phyloP scores from a whole-genome alignment of 768 basidiomycete species.

The Suillus clintonianus region DNA sequence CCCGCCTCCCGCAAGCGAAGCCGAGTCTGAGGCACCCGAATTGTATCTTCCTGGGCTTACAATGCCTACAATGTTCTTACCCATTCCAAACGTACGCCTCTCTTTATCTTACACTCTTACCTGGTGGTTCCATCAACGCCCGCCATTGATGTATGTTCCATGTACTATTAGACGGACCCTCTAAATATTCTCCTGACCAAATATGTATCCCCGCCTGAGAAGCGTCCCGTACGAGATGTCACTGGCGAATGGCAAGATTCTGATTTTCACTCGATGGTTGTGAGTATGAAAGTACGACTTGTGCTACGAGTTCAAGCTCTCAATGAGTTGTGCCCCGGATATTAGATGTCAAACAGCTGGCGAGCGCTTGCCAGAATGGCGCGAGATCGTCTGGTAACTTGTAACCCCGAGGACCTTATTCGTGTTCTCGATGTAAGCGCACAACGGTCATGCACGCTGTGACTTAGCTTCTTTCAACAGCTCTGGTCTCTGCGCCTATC shows the following conservation, averaged over 20 bases:
- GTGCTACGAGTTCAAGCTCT: slow-evolving; percentile 19
- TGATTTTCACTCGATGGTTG: slow-evolving; percentile 80
- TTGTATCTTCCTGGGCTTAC: slow-evolving; percentile 70
- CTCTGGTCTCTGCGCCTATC: slow-evolving; percentile 85
- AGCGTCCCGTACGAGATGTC: slow-evolving; percentile 70
- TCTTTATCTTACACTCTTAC: slow-evolving; percentile 48
- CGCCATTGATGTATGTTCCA: slow-evolving; percentile 37
- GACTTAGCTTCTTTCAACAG: slow-evolving; percentile 36
- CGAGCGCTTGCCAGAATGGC: slow-evolving; percentile 83
- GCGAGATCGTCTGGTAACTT: slow-evolving; percentile 69
- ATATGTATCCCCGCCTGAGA: slow-evolving; percentile 78
- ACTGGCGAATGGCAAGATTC: slow-evolving; percentile 71
- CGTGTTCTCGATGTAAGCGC: slow-evolving; percentile 66
- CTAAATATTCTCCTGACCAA: slow-evolving; percentile 79
- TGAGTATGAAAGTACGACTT: slow-evolving; percentile 44
- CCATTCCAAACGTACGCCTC: slow-evolving; percentile 85
- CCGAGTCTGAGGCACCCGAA: slow-evolving; percentile 53
- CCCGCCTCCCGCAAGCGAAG: slow-evolving; percentile 46
- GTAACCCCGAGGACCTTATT: slow-evolving; percentile 67
- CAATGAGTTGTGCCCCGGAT: slow-evolving; percentile 16
- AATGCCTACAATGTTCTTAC: slow-evolving; percentile 78
- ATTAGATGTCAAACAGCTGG: slow-evolving; percentile 88
- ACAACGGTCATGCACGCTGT: not conserved
- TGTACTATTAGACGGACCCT: slow-evolving; percentile 73
- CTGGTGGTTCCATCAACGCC: slow-evolving; percentile 59